Percentiles rank a stretch among this genome's conserved stretches.
phyloP scores from a whole-genome alignment of 768 basidiomycete genomes.

The Tulasnella sp. region DNA sequence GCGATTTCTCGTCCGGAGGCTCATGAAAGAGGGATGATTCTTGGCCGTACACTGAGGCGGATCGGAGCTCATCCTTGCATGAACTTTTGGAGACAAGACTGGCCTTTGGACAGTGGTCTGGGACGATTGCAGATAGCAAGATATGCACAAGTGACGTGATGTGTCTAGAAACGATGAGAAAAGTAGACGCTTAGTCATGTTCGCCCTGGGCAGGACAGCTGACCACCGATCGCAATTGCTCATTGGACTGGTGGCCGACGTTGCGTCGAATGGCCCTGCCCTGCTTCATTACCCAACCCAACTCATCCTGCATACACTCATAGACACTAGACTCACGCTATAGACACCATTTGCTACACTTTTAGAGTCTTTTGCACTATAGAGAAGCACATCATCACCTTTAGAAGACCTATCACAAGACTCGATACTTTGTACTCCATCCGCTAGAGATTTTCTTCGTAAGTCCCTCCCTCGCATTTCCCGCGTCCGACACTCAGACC shows the following conservation, averaged over 20 bases:
- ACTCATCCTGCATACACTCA: slow-evolving; percentile 6
- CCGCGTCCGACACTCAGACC: neutral
- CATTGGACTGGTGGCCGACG: slow-evolving; percentile 21
- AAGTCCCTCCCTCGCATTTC: neutral
- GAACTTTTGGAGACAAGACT: too few species aligned
- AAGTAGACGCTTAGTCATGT: slow-evolving; percentile 17
- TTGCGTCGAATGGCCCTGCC: slow-evolving; percentile 15
- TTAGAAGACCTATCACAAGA: slow-evolving; percentile 11
- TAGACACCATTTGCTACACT: slow-evolving; percentile 14
- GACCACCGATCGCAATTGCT: slow-evolving; percentile 24
- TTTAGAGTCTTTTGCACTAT: slow-evolving; percentile 1
- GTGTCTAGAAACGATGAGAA: neutral
- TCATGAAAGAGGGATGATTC: neutral
- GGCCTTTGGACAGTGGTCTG: too few species aligned
- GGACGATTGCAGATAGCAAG: too few species aligned
- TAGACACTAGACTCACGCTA: slow-evolving; percentile 5
- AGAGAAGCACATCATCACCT: slow-evolving; percentile 4
- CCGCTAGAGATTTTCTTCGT: slow-evolving; percentile 2
- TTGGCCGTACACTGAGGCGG: neutral
- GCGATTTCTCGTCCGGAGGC: neutral
- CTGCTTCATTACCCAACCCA: slow-evolving; percentile 10
- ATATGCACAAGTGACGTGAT: neutral
- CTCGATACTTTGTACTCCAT: slow-evolving; percentile 13
- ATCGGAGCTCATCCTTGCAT: neutral
- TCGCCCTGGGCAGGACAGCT: slow-evolving; percentile 14